These are phyloP conservation scores for Yarrowia divulgata DNA, from an alignment of 805 yeast genomes.

Conservation along the genomic window DNA sequence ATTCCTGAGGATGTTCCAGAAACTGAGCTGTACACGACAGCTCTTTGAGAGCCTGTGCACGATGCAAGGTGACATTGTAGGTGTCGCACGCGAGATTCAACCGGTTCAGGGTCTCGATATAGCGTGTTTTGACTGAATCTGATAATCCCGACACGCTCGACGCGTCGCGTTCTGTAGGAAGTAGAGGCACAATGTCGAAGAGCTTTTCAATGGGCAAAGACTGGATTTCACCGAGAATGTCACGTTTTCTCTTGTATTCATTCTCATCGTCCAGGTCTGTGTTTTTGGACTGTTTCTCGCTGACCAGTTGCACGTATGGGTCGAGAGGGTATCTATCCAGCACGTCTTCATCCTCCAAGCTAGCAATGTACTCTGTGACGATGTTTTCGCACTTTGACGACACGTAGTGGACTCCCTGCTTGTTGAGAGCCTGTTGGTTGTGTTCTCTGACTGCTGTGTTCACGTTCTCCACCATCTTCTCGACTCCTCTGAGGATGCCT, in stretches of 20 bases:
- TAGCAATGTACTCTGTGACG: conserved; percentile 1
- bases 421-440: conserved; percentile 14
- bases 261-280: background rate
- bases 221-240: conserved; percentile 15
- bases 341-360: background rate
- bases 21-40: conserved; percentile 5
- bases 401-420: conserved; percentile 9
- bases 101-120: background rate
- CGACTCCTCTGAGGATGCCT: conserved; percentile 3
- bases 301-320: conserved; percentile 14
- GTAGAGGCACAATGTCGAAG: conserved; percentile 12
- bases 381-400: conserved; percentile 40
- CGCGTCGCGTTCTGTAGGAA: conserved; percentile 35
- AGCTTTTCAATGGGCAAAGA: conserved; percentile 8
- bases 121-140: background rate
- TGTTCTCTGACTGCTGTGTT: conserved; percentile 4
- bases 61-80: conserved; percentile 1
- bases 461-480: conserved; percentile 22
- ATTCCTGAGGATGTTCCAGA: conserved; percentile 19
- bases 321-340: conserved; percentile 15
- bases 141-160: conserved; percentile 9
- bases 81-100: conserved; percentile 16
- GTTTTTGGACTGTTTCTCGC: conserved; percentile 3
- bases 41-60: conserved; percentile 29
- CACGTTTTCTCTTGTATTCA: background rate